Base-by-base conservation (phyloP, 2,329 filamentous ascomycete genomes). In the Exophiala sp. region DNA sequence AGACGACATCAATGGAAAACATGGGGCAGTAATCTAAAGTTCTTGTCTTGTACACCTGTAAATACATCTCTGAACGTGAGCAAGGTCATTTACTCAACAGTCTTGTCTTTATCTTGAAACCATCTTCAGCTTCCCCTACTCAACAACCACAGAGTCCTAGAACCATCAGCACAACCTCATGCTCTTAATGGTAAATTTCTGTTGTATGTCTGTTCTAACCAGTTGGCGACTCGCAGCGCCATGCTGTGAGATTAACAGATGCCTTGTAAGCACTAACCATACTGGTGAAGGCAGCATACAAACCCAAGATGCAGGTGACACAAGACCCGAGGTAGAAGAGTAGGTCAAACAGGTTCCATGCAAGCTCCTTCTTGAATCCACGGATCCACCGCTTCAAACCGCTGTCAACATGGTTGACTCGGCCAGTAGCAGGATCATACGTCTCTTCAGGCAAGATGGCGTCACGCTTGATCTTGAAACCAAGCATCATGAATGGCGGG, bases 401-500 rank as follows among this genome's bases (percentile, higher is more conserved):
- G 8, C 46, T 52, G 38, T 61, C 58, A 10, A 43, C 20, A 14
- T 50, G 55, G 8, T 35, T 16, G 7, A 65, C 57, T 1, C 39
- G 45, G 11, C 64, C 63, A 7, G 63, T 65, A 8, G 39, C 46
- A 10, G 60, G 63, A 46, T 66, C 58, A 47, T 60, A 65, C 2
- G 50, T 53, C 24, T 66, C 65, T 8, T 52, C 52, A 10, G 54
- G 52, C 3, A 63, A 52, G 35, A 67, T 63, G 16, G 65, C 63
- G 32, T 65, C 62, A 18, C 61, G 63, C 47, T 66, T 63, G n/a
- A 64, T 47, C 34, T 66, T 65, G 59, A 63, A 67, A 1, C 65
- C 66, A n/a, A 68, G 44, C 29, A 60, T 53, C 18, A 68, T 49
- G 39, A 66, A 52, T 8, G 65, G 65, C 12, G 76, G 76, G 50